phyloP scores from a whole-genome alignment of 768 basidiomycete genomes.

The Chlorophyllum brunneum region DNA sequence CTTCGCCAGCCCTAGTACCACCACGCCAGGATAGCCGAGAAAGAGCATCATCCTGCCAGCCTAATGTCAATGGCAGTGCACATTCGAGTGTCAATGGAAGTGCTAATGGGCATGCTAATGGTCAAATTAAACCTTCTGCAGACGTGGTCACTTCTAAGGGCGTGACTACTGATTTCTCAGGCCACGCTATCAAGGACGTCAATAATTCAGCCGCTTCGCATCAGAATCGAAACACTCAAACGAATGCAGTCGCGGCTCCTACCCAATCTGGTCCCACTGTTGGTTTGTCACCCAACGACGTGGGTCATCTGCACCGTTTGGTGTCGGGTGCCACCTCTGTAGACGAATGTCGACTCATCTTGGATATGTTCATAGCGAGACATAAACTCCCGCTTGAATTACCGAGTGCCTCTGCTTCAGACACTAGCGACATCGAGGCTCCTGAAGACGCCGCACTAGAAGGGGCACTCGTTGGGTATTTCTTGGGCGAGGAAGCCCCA shows the following conservation, averaged over 20 bases:
- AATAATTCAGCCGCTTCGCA: not conserved
- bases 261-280: not conserved
- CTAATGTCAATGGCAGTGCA: conserved; percentile 10
- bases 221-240: not conserved
- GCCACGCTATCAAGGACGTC: not conserved
- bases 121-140: not conserved
- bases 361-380: conserved; percentile 77
- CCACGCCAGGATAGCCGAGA: conserved; percentile 13
- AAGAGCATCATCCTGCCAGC: conserved; percentile 13
- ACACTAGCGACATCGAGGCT: conserved; percentile 22
- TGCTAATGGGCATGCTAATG: not conserved
- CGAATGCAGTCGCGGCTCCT: conserved; percentile 12
- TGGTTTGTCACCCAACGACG: conserved; percentile 38
- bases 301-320: conserved; percentile 64
- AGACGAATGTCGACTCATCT: conserved; percentile 81
- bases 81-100: conserved; percentile 14
- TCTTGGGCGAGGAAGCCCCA: conserved; percentile 27
- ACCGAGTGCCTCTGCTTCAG: conserved; percentile 26
- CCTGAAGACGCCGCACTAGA: conserved; percentile 36
- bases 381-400: conserved; percentile 39
- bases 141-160: conserved; percentile 14
- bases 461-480: conserved; percentile 46
- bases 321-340: conserved; percentile 66
- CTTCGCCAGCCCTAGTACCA: conserved; percentile 12
- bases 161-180: not conserved